Percentiles rank a stretch among this genome's conserved stretches.
Conservation (phyloP, 192 early-diverging fungal genomes). For the Pecoramyces ruminantium region DNA sequence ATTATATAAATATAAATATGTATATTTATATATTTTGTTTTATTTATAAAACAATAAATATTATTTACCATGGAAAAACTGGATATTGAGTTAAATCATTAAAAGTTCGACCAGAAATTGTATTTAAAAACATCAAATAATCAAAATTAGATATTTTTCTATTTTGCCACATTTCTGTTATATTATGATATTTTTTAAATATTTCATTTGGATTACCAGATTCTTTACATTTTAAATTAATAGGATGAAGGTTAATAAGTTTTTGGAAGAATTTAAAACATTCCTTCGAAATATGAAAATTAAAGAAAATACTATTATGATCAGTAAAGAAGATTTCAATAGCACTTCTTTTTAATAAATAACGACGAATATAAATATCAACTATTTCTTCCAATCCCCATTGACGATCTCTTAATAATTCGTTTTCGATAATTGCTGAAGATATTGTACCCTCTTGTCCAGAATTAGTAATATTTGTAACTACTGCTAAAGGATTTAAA, state of each 20-base stretch:
- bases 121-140: slow-evolving; percentile 89
- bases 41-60: slow-evolving; percentile 54
- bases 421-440: neutral
- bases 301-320: slow-evolving; percentile 54
- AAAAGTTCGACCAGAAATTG: slow-evolving; percentile 47
- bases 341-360: slow-evolving; percentile 13
- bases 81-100: slow-evolving; percentile 90
- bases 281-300: slow-evolving; percentile 31
- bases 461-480: neutral
- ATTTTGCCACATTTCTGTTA: slow-evolving; percentile 68
- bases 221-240: slow-evolving; percentile 9
- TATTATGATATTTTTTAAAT: slow-evolving; percentile 40
- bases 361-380: neutral
- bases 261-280: slow-evolving; percentile 47
- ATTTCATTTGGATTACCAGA: slow-evolving; percentile 22
- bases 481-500: neutral
- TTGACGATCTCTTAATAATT: neutral
- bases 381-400: neutral
- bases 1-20: slow-evolving; percentile 1
- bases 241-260: slow-evolving; percentile 22
- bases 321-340: slow-evolving; percentile 68
- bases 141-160: slow-evolving; percentile 89
- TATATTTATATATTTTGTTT: slow-evolving; percentile 12
- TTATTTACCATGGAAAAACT: slow-evolving; percentile 79
- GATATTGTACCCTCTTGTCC: neutral